Evolutionary conservation across 371 early-diverging fungal species (phyloP), one percentile per base, ranked within the genome.

Genomic region (Rhizopus microsporus): DNA sequence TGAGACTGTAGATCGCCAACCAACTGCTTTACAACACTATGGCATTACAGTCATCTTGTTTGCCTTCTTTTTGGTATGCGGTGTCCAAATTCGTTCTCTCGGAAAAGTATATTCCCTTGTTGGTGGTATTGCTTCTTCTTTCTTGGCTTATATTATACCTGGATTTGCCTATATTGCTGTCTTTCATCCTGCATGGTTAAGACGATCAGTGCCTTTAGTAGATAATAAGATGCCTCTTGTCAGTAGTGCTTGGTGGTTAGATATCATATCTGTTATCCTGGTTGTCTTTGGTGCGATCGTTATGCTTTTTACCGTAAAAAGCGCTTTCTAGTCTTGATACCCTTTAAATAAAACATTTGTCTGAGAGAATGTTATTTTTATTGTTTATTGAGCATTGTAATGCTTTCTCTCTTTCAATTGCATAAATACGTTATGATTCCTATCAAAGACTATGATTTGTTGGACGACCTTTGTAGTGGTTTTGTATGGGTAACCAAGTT

Each of bases 91-190:
- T 9, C 62, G 64, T 3, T 74, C 77, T 2, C 70, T 85, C 2
- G 85, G 85, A 9, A 73, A 80, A 37, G 71, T 82, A 4, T 83
- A 82, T 51, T 75, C 80, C 10, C 49, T 82, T 10, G 80, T 83
- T 9, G 85, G 85, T 44, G 83, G 83, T 6, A 50, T 85, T 45
- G 78, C 82, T 8, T 76, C 80, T 12, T 78, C 84, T 0, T 82
- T 70, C 51, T 51, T 85, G 43, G 85, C 85, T 0, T 85, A 83
- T 32, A 79, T 83, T 37, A 72, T 83, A 17, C 85, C 85, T 0
- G 79, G 76, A 0, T 48, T 67, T 29, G 68, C 78, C 13, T 84
- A 81, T 57, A 62, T 82, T 29, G 63, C 72, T 10, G 57, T 65
- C 8, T 65, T 65, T 33, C 66, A 65, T 61, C 66, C 66, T 40